Base-by-base conservation (phyloP, 139 green algal genomes). In the Dunaliella primolecta region DNA sequence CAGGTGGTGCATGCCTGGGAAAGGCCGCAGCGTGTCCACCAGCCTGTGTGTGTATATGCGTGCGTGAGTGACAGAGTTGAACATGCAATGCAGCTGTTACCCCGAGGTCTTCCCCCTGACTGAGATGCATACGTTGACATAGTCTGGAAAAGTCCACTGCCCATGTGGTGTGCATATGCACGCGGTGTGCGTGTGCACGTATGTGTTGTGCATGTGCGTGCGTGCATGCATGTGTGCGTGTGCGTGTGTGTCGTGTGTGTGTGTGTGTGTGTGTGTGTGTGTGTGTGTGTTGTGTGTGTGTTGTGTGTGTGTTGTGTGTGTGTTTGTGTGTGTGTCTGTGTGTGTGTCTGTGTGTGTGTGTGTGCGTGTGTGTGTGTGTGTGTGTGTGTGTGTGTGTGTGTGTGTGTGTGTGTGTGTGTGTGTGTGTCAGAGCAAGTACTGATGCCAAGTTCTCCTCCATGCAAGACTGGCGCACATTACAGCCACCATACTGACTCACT, bases 1-100 rank as follows among this genome's bases (percentile, higher is more conserved):
- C 36, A 99, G 88, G 86, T 99, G 97, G 27, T 89, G 88, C 94
- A 97, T 96, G 21, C 95, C 93, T 2, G 95, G 88, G 86, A 97
- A 98, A 7, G 95, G 94, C 2, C 87, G 83, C 55, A 99, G 87
- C 36, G 88, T 89, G 33, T 94, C 83, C 0, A 98, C 95, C 38
- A 97, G 88, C 70, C 95, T 95, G 85, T 0, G 36, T 72, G 29
- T 36, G 80, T 71, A 31, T 31, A 46, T 78, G 46, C 15, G 46
- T 64, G 46, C 15, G 46, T 64, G 46, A 25, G 46, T 64, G 46
- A n/a, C 57, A 24, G 21, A 24, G 21, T 74, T 74, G 21, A 74
- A 74, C 21, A 74, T 74, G 57, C 57, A 74, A 74, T n/a, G 57
- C 57, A 74, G n/a, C n/a, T n/a, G n/a, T n/a, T n/a, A n/a, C n/a